Evolutionary conservation across 2,329 filamentous ascomycete genomes (phyloP).

Genomic region (Alternaria arbusti): DNA sequence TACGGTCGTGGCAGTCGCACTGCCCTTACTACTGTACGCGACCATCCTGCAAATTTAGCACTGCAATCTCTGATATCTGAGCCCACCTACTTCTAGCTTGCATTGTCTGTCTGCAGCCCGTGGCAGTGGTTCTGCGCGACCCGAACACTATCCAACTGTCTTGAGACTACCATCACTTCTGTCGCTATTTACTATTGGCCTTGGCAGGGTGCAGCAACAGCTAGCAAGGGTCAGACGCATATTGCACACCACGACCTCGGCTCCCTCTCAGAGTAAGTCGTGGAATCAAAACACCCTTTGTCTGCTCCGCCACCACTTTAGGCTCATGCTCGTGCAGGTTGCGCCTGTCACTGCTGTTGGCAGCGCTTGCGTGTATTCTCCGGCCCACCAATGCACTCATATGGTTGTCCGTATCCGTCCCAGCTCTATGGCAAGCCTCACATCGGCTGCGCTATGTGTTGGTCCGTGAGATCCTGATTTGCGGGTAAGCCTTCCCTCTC

Average conservation of each 20-base stretch:
- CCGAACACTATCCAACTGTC: constrained; percentile 89
- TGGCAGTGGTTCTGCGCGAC: constrained; percentile 98
- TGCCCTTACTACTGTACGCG: constrained; percentile 73
- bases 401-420: constrained; percentile 72
- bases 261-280: constrained; percentile 37
- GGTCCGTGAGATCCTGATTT: constrained; percentile 68
- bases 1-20: constrained; percentile 71
- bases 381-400: constrained; percentile 89
- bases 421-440: constrained; percentile 58
- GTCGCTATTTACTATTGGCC: constrained; percentile 84
- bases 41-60: constrained; percentile 17
- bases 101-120: constrained; percentile 75
- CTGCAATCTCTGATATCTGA: constrained; percentile 28
- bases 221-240: constrained; percentile 30
- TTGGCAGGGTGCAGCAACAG: constrained; percentile 63
- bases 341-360: constrained; percentile 70
- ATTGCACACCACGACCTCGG: constrained; percentile 42
- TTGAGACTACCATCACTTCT: constrained; percentile 88
- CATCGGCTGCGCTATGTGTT: constrained; percentile 59
- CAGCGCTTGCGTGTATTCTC: constrained; percentile 81
- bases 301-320: constrained; percentile 13
- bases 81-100: constrained; percentile 60
- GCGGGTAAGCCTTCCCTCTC: constrained; percentile 51
- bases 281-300: constrained; percentile 5
- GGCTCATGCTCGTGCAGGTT: constrained; percentile 42